Evolutionary conservation across 1,284 basidiomycete species (phyloP).

Genomic region (Chondrostereum purpureum): DNA sequence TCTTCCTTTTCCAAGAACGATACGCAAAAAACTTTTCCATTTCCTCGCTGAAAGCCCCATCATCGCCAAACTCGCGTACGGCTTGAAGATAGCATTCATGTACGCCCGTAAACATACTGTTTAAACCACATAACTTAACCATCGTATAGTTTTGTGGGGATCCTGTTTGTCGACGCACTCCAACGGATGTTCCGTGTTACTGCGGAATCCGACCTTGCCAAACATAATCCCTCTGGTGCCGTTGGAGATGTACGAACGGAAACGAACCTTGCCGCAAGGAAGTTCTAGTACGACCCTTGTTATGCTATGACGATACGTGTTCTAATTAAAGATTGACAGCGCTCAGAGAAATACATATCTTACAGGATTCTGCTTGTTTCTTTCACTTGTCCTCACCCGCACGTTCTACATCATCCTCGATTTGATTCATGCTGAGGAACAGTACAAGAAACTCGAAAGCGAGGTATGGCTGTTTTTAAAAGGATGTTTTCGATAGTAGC

Average conservation of each 20-base stretch:
- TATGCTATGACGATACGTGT: background rate
- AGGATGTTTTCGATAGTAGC: background rate
- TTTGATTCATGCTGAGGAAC: slow-evolving; percentile 85
- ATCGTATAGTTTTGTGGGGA: slow-evolving; percentile 68
- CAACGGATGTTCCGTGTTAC: slow-evolving; percentile 90
- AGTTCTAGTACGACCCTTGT: slow-evolving; percentile 77
- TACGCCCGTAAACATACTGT: slow-evolving; percentile 29
- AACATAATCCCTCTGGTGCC: slow-evolving; percentile 37
- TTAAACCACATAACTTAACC: slow-evolving; percentile 1
- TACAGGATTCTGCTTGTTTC: slow-evolving; percentile 90
- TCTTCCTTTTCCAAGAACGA: slow-evolving; percentile 68
- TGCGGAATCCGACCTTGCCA: slow-evolving; percentile 68
- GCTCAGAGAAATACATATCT: slow-evolving; percentile 84
- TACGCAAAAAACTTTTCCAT: slow-evolving; percentile 64
- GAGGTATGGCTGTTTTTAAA: slow-evolving; percentile 32
- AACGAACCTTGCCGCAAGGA: slow-evolving; percentile 80
- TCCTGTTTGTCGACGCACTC: slow-evolving; percentile 85
- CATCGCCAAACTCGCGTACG: slow-evolving; percentile 73
- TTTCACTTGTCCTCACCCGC: slow-evolving; percentile 87
- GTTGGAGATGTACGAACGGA: slow-evolving; percentile 70
- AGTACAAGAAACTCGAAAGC: slow-evolving; percentile 79
- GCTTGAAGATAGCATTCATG: slow-evolving; percentile 93
- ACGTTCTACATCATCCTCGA: slow-evolving; percentile 91
- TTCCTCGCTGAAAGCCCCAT: slow-evolving; percentile 69
- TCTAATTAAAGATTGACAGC: slow-evolving; percentile 30